Evolutionary conservation across 139 green algal species (phyloP).

Genomic region (Coccomyxa sp.): DNA sequence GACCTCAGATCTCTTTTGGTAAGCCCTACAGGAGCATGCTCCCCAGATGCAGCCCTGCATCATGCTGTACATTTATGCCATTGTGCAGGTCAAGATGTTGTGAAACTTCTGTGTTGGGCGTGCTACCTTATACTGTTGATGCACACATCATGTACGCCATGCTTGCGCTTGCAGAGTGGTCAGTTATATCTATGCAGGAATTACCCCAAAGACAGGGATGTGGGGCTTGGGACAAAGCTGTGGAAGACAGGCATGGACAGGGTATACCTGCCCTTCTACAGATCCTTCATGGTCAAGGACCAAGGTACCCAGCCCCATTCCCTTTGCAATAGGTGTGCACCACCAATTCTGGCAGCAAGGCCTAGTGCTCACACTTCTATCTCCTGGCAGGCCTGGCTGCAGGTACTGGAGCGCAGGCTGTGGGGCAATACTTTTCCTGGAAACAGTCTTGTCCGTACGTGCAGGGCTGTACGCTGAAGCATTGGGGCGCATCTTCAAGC

Average conservation of each 20-base stretch:
- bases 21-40: no score
- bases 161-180: conserved; percentile 49
- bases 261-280: conserved; percentile 61
- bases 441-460: not conserved
- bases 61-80: not conserved
- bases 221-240: conserved; percentile 32
- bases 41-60: not conserved
- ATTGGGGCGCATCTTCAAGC: conserved; percentile 19
- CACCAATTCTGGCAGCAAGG: not conserved
- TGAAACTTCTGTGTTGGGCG: not conserved
- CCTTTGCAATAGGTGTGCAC: not conserved
- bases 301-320: conserved; percentile 7
- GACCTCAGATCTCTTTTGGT: not conserved
- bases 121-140: conserved; percentile 34
- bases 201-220: conserved; percentile 28
- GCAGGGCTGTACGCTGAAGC: conserved; percentile 22
- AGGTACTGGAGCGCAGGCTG: no score
- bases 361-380: no score
- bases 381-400: no score
- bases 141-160: conserved; percentile 25
- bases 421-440: not conserved
- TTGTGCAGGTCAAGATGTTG: not conserved
- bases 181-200: conserved; percentile 21
- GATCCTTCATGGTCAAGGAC: conserved; percentile 48
- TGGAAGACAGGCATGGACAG: conserved; percentile 66